These are phyloP conservation scores for Pinus taeda DNA, from an alignment of 75 land plant genomes.

Conservation along the genomic window DNA sequence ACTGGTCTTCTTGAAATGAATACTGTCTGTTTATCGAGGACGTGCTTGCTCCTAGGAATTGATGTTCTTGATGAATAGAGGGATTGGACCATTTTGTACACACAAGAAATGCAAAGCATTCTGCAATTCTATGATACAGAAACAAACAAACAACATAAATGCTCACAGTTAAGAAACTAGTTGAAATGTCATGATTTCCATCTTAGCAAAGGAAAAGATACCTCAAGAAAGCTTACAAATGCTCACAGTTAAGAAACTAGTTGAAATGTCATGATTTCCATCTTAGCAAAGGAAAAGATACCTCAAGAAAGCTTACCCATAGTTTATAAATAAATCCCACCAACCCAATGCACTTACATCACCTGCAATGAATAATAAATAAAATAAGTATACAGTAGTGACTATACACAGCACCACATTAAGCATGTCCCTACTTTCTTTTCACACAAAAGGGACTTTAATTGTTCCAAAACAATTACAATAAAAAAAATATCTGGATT, in stretches of 20 bases:
- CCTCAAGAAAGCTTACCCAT: slow-evolving; percentile 47
- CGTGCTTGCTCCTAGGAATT: slow-evolving; percentile 23
- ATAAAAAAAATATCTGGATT: too few species aligned
- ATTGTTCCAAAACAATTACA: too few species aligned
- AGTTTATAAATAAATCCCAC: slow-evolving; percentile 98
- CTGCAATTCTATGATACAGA: slow-evolving; percentile 68
- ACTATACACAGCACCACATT: not conserved
- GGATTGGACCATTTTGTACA: slow-evolving; percentile 98
- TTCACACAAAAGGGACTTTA: not conserved
- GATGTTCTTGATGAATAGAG: slow-evolving; percentile 57
- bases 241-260: not conserved
- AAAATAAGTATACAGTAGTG: not conserved
- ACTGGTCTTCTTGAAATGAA: slow-evolving; percentile 56
- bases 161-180: not conserved
- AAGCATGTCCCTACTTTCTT: not conserved
- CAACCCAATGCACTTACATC: slow-evolving; percentile 88
- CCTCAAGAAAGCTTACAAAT: slow-evolving; percentile 28
- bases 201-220: not conserved
- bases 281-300: not conserved
- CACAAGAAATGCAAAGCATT: slow-evolving; percentile 91
- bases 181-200: not conserved
- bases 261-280: not conserved
- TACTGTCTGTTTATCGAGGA: slow-evolving; percentile 26
- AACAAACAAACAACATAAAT: not conserved
- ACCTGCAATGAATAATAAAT: slow-evolving; percentile 47